Base-by-base conservation (phyloP, 2,329 filamentous ascomycete species). In the Fusarium falciforme region DNA sequence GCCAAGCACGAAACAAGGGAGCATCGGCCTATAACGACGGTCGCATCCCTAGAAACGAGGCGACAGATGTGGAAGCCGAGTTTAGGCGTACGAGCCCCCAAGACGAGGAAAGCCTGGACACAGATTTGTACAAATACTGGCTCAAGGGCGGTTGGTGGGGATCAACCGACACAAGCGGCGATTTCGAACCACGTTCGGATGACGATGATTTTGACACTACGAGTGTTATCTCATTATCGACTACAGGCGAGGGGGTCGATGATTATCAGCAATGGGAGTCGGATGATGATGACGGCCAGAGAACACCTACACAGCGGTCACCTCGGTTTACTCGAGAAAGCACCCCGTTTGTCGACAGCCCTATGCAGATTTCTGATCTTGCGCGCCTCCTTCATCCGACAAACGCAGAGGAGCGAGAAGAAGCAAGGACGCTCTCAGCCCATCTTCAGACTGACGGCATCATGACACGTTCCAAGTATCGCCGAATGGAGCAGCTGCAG, bases 121-220 rank as follows among this genome's bases (percentile, higher is more conserved):
- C 88, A 3, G 92, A 91, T 67, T 84, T 98, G 2, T 98, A 98
- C 80, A 86, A 87, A 33, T 96, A 95, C 90, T 98, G 94, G 93
- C 91, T 93, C 61, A 86, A 88, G 63, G 94, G 94, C 22, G 94
- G 94, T 9, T 93, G 93, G 85, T 98, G 94, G 91, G 95, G 96
- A 1, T 91, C 92, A 17, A 87, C 92, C 35, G 96, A 98, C 80
- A 87, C 87, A 6, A 98, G 94, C 78, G 93, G 93, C 31, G 93
- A 96, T 71, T 98, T 95, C 80, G 82, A 86, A 35, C 92, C 92
- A 1, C 79, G 82, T 9, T 81, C 85, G 12, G 80, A 84, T 6
- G 87, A 90, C 5, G 86, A 90, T 12, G 87, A 92, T 52, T 91
- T 92, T 79, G 94, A 97, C 79, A 89, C 89, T 10, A 97, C 94